Conservation (phyloP, 2,329 filamentous ascomycete genomes). For the Colletotrichum chlorophyti region DNA sequence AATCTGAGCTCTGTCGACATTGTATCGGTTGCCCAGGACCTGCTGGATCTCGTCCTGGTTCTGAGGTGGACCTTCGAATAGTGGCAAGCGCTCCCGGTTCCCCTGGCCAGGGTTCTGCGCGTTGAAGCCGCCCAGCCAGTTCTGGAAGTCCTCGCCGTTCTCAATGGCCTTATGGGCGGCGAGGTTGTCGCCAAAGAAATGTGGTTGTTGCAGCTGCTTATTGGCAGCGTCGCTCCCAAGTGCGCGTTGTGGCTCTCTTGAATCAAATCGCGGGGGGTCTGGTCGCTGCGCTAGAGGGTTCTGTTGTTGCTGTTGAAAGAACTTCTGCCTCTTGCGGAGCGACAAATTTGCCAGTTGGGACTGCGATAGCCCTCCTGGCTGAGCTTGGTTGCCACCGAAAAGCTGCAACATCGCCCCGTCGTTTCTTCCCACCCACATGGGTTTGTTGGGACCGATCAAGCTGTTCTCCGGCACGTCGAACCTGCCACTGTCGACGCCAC, state of each 20-base stretch:
- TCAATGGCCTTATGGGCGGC: background rate
- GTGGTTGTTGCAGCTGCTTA: background rate
- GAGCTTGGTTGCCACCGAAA: no score
- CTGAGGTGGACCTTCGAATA: slow-evolving; percentile 1
- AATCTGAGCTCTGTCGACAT: background rate
- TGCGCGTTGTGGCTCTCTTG: no score
- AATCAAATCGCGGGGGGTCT: no score
- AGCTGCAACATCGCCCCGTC: no score
- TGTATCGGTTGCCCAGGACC: background rate
- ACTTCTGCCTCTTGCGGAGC: no score
- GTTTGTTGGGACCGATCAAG: slow-evolving; percentile 20
- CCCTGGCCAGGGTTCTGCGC: background rate
- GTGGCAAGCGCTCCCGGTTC: background rate
- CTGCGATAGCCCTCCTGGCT: background rate
- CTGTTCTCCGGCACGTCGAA: background rate
- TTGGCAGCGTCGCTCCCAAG: no score
- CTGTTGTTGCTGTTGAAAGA: background rate
- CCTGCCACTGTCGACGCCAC: slow-evolving; percentile 35
- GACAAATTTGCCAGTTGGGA: no score
- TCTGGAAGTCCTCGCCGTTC: background rate
- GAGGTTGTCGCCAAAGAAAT: slow-evolving; percentile 7
- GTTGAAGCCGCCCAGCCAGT: slow-evolving; percentile 7
- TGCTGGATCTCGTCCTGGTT: slow-evolving; percentile 2
- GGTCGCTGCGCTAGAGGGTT: no score
- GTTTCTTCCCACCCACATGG: background rate